These are phyloP conservation scores for Lentinula detonsa DNA, from an alignment of 768 basidiomycete species.

Conservation along the genomic window DNA sequence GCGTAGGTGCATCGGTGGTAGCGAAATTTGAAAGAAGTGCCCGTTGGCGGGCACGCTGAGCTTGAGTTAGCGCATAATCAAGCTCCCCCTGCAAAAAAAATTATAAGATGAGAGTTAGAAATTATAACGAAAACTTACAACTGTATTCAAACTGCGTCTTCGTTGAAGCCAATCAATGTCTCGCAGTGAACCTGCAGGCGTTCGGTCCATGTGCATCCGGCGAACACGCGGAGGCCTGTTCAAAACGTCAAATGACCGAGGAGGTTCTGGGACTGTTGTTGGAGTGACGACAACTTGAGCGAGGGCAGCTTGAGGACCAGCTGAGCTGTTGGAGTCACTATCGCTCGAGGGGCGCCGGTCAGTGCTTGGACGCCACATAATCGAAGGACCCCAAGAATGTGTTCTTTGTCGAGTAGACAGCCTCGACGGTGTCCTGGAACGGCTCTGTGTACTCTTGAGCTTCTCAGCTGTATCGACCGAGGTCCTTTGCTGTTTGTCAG, in stretches of 20 bases:
- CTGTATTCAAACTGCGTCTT: slow-evolving; percentile 62
- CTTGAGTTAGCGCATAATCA: slow-evolving; percentile 60
- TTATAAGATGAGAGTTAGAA: slow-evolving; percentile 8
- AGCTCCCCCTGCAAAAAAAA: slow-evolving; percentile 53
- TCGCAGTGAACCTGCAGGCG: background rate
- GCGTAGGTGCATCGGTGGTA: slow-evolving; percentile 34
- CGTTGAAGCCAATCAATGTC: slow-evolving; percentile 79
- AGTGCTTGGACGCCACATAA: slow-evolving; percentile 30
- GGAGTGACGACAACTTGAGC: background rate
- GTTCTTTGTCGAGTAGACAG: slow-evolving; percentile 38
- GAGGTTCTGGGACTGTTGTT: slow-evolving; percentile 9
- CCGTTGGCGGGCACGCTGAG: slow-evolving; percentile 35
- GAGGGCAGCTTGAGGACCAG: slow-evolving; percentile 17
- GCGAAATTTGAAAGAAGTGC: slow-evolving; percentile 41
- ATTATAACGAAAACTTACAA: slow-evolving; percentile 38
- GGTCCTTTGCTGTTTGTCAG: slow-evolving; percentile 7
- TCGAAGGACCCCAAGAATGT: slow-evolving; percentile 45
- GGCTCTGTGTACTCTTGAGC: slow-evolving; percentile 22
- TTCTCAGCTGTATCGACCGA: slow-evolving; percentile 26
- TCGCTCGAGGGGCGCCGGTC: slow-evolving; percentile 41
- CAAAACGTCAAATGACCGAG: slow-evolving; percentile 42
- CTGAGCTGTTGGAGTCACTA: slow-evolving; percentile 38
- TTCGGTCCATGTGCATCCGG: slow-evolving; percentile 8
- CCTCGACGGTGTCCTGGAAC: slow-evolving; percentile 32
- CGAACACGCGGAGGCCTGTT: slow-evolving; percentile 38